phyloP scores from a whole-genome alignment of 1,284 basidiomycete genomes.

The Malassezia obtusa region DNA sequence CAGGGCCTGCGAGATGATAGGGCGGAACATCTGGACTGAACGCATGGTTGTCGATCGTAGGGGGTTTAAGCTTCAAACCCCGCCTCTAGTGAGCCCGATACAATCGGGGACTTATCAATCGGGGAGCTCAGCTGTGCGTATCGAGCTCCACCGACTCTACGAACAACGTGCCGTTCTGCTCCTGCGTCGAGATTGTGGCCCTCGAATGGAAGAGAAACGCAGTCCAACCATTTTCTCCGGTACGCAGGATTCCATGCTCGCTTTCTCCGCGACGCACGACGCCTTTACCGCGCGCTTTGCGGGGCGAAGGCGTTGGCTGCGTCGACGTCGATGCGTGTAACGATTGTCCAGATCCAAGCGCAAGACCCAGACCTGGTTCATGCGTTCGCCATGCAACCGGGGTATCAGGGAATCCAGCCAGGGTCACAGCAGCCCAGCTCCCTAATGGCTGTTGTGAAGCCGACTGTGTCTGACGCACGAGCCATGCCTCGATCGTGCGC shows the following conservation, averaged over 20 bases:
- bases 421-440: constrained; percentile 19
- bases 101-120: constrained; percentile 3
- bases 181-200: too few relatives aligned
- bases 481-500: not conserved
- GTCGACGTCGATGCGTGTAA: not conserved
- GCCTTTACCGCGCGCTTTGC: constrained; percentile 10
- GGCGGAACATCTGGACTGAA: too few relatives aligned
- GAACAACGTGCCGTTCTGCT: not conserved
- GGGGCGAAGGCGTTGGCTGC: not conserved
- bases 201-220: not conserved
- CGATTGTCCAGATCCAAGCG: not conserved
- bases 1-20: too few relatives aligned
- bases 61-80: too few relatives aligned
- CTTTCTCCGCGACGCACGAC: constrained; percentile 10
- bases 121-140: constrained; percentile 2
- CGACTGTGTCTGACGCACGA: not conserved
- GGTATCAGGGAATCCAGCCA: constrained; percentile 25
- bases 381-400: constrained; percentile 28
- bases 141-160: constrained; percentile 16
- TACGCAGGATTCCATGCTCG: constrained; percentile 14
- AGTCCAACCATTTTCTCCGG: constrained; percentile 17
- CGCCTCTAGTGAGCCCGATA: not conserved
- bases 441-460: not conserved
- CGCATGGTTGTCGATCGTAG: too few relatives aligned
- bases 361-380: constrained; percentile 9